Evolutionary conservation across 176 grass and related monocot species (phyloP), one percentile per base, ranked within the genome.

Genomic region (Carex parvula): DNA sequence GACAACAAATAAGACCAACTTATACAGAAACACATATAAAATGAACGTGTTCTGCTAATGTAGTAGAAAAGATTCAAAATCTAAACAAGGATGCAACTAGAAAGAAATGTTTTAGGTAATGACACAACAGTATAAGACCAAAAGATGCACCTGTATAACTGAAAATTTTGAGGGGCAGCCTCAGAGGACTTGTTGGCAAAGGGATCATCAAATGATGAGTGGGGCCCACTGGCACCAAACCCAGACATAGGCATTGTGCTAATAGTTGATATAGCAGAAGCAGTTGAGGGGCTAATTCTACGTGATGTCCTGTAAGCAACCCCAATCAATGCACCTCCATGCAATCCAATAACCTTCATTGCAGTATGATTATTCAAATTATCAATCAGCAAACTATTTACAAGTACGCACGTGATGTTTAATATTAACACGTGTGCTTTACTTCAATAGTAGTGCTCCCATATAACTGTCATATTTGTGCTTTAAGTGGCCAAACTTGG

Each of bases 251-350:
- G 96, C 96, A 95, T 98, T 57, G 96, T 92, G 63, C 90, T 87
- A 87, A 92, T 89, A 87, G 95, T 91, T 86, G 96, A 98, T 84
- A 95, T 93, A 89, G 93, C 86, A 16, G 93, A 95, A 83, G 96
- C 96, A 16, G 89, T 84, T 80, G 93, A n/a, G 79, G 96, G 91
- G 84, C 88, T 95, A 41, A 98, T 95, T 89, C 93, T 93, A 69
- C 93, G 91, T 83, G 93, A 98, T 63, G 91, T 98, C 53, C 93
- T 88, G 71, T 98, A 98, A 76, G 96, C 94, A 79, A 98, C 93
- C 74, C 96, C 96, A 74, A 98, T 89, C 83, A 98, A 90, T 83
- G 96, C 96, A 68, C 96, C 96, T 79, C 96, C 93, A 89, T 98
- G 96, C 89, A 98, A 91, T 26, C 93, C 96, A 89, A 95, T 90